phyloP scores from a whole-genome alignment of 1,284 basidiomycete genomes.

The Irpex sp. region DNA sequence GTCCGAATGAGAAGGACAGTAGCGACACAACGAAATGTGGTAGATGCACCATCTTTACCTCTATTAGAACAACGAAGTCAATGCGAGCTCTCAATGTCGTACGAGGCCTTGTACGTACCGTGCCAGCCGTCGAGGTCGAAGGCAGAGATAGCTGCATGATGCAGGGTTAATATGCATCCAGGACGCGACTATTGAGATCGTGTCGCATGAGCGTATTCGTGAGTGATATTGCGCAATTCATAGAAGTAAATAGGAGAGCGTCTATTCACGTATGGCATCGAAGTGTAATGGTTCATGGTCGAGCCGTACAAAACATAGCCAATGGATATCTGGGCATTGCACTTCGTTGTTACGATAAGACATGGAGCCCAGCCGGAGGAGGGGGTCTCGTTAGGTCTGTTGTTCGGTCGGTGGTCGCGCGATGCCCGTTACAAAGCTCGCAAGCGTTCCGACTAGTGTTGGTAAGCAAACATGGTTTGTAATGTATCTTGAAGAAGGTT shows the following conservation, averaged over 20 bases:
- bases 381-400: background rate
- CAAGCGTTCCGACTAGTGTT: background rate
- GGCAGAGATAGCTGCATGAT: background rate
- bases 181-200: background rate
- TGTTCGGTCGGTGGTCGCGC: background rate
- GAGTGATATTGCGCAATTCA: slow-evolving; percentile 1
- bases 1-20: slow-evolving; percentile 7
- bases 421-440: background rate
- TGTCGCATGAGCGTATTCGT: slow-evolving; percentile 1
- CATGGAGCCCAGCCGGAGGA: background rate
- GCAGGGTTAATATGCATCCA: background rate
- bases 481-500: background rate
- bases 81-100: background rate
- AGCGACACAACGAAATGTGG: slow-evolving; percentile 13
- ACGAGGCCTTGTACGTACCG: background rate
- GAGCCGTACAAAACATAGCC: background rate
- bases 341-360: background rate
- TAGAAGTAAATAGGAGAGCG: background rate
- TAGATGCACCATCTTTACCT: slow-evolving; percentile 10
- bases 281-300: background rate
- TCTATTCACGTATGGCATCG: background rate
- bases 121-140: background rate
- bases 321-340: background rate
- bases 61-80: background rate
- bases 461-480: background rate